Evolutionary conservation across 306 rosid genomes (phyloP).

Genomic region (Quercus ilex): DNA sequence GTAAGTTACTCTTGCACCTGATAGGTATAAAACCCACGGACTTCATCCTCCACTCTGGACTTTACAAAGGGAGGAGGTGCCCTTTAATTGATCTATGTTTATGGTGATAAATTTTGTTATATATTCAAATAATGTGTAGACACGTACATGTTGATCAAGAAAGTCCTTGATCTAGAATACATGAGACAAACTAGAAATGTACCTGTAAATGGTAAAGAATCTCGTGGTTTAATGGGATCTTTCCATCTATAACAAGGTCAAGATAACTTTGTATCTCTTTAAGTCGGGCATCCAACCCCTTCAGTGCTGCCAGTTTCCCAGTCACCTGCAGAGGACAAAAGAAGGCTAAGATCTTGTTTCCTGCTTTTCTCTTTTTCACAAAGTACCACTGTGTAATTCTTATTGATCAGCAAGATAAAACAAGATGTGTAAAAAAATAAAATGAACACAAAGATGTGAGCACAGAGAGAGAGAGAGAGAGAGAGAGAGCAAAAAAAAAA

Average conservation of each 20-base stretch:
- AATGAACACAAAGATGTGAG: not conserved
- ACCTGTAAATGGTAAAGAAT: constrained; percentile 92
- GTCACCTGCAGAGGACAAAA: constrained; percentile 48
- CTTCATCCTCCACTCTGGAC: not conserved
- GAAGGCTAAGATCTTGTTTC: not conserved
- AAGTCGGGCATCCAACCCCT: constrained; percentile 86
- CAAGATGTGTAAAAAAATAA: not conserved
- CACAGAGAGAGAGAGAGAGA: not conserved
- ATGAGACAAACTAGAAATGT: not conserved
- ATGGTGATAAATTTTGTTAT: not conserved
- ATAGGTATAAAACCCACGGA: not conserved
- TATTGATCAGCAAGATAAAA: not conserved
- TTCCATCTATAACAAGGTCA: constrained; percentile 76
- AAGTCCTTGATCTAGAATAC: not conserved
- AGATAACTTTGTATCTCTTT: constrained; percentile 72
- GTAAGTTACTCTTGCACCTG: not conserved
- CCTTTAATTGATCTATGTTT: not conserved
- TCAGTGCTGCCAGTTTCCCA: constrained; percentile 81
- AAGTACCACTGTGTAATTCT: no score
- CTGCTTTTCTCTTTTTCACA: no score
- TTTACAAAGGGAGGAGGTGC: not conserved
- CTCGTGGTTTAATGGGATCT: constrained; percentile 84
- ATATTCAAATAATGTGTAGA: not conserved
- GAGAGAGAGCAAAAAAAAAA: not conserved
- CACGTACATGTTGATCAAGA: not conserved